Percentiles rank a stretch among this genome's conserved stretches.
phyloP scores from a whole-genome alignment of 768 basidiomycete genomes.

The Arthromyces matolae region DNA sequence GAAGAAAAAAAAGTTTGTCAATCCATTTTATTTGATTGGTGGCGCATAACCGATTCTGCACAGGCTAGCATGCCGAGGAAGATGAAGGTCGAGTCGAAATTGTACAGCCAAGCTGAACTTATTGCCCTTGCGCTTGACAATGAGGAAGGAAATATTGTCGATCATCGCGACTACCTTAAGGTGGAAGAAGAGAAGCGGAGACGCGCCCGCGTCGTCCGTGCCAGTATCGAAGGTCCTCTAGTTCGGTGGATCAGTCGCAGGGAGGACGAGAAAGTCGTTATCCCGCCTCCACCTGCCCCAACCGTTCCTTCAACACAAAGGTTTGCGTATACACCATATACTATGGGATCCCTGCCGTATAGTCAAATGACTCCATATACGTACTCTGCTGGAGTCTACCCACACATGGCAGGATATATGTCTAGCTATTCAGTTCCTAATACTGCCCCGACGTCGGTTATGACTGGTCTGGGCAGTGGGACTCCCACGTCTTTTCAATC shows the following conservation, averaged over 20 bases:
- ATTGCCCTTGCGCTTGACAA: constrained; percentile 81
- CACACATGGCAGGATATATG: constrained; percentile 9
- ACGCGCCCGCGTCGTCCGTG: constrained; percentile 59
- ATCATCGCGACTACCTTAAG: constrained; percentile 75
- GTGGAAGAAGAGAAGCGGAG: constrained; percentile 81
- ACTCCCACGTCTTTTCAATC: not conserved
- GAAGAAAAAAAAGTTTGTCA: constrained; percentile 53
- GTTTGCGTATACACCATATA: constrained; percentile 9
- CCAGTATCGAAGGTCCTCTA: constrained; percentile 60
- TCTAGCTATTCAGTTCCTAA: constrained; percentile 1
- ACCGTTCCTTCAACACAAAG: constrained; percentile 14
- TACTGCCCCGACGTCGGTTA: not conserved
- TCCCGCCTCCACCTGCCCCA: constrained; percentile 30
- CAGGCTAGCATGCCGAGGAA: constrained; percentile 65
- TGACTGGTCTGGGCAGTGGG: not conserved
- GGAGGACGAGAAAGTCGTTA: constrained; percentile 53
- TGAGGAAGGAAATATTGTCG: constrained; percentile 79
- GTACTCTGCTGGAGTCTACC: constrained; percentile 9
- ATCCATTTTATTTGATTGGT: not conserved
- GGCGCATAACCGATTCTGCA: not conserved
- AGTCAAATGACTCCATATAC: constrained; percentile 16
- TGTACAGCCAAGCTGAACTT: constrained; percentile 77
- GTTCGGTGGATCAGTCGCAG: constrained; percentile 66
- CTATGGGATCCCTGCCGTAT: constrained; percentile 14
- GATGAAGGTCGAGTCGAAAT: constrained; percentile 45